Evolutionary conservation across 1,284 basidiomycete genomes (phyloP).

Genomic region (Cryptococcus maquisensis): DNA sequence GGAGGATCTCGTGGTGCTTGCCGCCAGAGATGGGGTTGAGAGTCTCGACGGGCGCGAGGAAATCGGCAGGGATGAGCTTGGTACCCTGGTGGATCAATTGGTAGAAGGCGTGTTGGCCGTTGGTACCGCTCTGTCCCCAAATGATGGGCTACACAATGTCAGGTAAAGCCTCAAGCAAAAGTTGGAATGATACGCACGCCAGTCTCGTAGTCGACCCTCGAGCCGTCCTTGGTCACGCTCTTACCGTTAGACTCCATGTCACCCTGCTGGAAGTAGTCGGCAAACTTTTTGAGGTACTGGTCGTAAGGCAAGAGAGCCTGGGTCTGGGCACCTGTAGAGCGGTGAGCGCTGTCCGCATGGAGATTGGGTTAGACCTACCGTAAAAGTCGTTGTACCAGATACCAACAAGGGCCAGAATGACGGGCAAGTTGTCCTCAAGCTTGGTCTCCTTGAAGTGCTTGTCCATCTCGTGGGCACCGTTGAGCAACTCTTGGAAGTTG

Average conservation of each 20-base stretch:
- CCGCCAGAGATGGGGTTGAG: conserved; percentile 85
- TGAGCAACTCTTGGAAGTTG: conserved; percentile 84
- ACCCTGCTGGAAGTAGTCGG: conserved; percentile 99
- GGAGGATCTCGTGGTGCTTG: conserved; percentile 93
- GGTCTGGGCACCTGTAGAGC: conserved; percentile 69
- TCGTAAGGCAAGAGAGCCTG: conserved; percentile 95
- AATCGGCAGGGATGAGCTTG: conserved; percentile 89
- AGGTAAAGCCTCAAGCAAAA: neutral
- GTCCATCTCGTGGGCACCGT: conserved; percentile 96
- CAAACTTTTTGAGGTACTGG: conserved; percentile 98
- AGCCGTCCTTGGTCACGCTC: conserved; percentile 86
- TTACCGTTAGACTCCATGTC: conserved; percentile 99
- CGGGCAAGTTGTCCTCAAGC: conserved; percentile 87
- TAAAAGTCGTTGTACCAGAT: conserved; percentile 99
- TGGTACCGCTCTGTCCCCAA: conserved; percentile 97
- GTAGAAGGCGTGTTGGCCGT: conserved; percentile 99
- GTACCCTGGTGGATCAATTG: conserved; percentile 95
- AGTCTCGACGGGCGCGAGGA: conserved; percentile 88
- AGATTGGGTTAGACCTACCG: conserved; percentile 51
- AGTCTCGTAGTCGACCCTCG: conserved; percentile 92
- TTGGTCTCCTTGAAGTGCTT: conserved; percentile 87
- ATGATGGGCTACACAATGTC: conserved; percentile 71
- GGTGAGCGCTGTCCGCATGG: neutral
- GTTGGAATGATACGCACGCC: conserved; percentile 58
- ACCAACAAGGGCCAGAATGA: conserved; percentile 84